Evolutionary conservation across 306 rosid genomes (phyloP), one percentile per base, ranked within the genome.

Genomic region (Astragalus glycyphyllos): DNA sequence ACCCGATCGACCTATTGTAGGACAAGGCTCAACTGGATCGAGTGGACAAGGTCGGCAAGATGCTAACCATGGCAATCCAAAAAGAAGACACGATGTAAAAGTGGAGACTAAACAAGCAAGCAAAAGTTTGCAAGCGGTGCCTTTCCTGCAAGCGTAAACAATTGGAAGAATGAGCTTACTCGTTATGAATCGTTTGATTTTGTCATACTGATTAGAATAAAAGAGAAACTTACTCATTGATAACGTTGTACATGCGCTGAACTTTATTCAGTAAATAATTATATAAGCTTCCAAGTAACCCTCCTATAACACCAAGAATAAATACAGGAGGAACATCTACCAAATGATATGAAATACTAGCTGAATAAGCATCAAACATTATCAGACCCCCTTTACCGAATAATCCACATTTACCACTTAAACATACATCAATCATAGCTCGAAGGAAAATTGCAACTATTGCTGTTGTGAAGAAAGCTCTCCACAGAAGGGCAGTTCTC

Each of bases 361-460:
- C 84, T 41, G 99, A 89, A 76, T 94, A 89, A 44, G 81, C 88
- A 68, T 94, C 92, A 57, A 87, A 94, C 96, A 91, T 91, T 82
- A 94, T 94, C 77, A 94, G 86, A 4, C 99, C 99, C 49, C 99
- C 99, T 35, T 84, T 91, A 76, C 99, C 99, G 79, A 94, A 94
- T 65, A 91, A 74, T 35, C 99, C 99, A 42, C 99, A 94, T 70
- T 84, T 87, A 37, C 91, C 97, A 51, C 94, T 89, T 29, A 81
- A 76, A 77, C 99, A 94, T 66, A 94, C 45, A 77, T 89, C 97
- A 79, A 91, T 94, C 45, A 89, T 71, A 67, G 97, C 90, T 35
- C 91, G 99, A 61, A 94, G 89, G 57, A 89, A 79, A 67, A 94
- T 80, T 38, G 97, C 99, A 60, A 91, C 97, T 48, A 85, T 59